Base-by-base conservation (phyloP, 78 protist genomes). In the Planoprotostelium fungivorum region DNA sequence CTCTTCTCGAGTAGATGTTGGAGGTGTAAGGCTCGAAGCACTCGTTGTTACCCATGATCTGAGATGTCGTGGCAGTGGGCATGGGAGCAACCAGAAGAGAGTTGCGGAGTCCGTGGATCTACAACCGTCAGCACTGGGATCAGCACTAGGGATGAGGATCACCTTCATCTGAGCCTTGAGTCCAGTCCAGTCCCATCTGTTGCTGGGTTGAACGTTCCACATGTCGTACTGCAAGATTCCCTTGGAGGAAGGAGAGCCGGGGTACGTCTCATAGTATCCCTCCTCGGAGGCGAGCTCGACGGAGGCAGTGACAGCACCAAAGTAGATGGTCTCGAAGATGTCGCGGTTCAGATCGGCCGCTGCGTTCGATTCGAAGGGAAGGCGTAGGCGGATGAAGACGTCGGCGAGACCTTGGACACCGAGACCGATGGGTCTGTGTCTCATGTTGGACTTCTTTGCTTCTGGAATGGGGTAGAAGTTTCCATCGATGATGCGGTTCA, bases 31-130 rank as follows among this genome's bases (percentile, higher is more conserved):
- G 99, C 94, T 99, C 99, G 84, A 99, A 95, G 90, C 98, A 96
- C 94, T 99, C 99, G 94, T 98, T 99, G 97, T 97, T 97, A 86
- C 99, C 99, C 84, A 98, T 95, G 86, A 98, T 97, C 96, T 99
- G 99, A 29, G 98, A 93, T n/a, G 99, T 98, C 87, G 98, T 93
- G 1, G 99, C 99, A 1, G 99, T 99, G 85, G 99, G 99, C 99
- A 99, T 99, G 63, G 99, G 99, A 16, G 99, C 99, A 1, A 99
- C 92, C 34, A 99, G 94, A 34, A 99, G 97, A 1, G 95, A 88
- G 96, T 99, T 99, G 89, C 99, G 97, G 28, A 98, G 1, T 86
- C 99, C 99, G 92, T 87, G 89, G 83, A 23, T 0, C 83, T 51
- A 63, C 34, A 96, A 51, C 9, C 29, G 84, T 83, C 16, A 5